Evolutionary conservation across 345 rosid genomes (phyloP).

Genomic region (Orychophragmus violaceus): DNA sequence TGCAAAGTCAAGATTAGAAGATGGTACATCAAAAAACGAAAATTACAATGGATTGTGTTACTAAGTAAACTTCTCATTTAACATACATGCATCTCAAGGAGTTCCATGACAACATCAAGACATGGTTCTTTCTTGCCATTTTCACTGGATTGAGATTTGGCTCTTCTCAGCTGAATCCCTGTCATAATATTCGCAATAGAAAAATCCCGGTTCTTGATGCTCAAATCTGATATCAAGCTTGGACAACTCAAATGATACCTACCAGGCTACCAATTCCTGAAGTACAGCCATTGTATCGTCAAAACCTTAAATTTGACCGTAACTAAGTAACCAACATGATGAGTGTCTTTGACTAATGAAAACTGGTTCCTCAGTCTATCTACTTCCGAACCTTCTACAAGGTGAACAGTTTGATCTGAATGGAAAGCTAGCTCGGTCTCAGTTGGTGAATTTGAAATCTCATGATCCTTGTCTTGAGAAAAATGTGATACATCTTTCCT

Average conservation of each 20-base stretch:
- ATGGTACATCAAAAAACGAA: constrained; percentile 17
- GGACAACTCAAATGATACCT: constrained; percentile 71
- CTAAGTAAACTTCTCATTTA: not conserved
- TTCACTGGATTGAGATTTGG: constrained; percentile 56
- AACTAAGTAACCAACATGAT: no score
- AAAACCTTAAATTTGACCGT: no score
- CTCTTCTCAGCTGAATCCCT: constrained; percentile 67
- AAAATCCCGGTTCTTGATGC: constrained; percentile 60
- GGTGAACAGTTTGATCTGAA: no score
- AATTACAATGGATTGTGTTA: not conserved
- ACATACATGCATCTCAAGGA: constrained; percentile 83
- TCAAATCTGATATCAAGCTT: constrained; percentile 73
- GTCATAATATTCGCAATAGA: constrained; percentile 59
- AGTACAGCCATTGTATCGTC: no score
- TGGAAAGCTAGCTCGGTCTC: no score
- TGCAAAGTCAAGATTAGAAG: constrained; percentile 2
- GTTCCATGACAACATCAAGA: constrained; percentile 69
- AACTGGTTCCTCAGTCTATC: no score
- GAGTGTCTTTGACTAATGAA: no score
- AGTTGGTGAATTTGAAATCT: no score
- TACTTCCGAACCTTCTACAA: no score
- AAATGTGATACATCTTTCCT: no score
- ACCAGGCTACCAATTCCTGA: no score
- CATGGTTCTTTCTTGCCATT: constrained; percentile 73
- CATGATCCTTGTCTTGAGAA: no score